These are phyloP conservation scores for Metarhizium rileyi DNA, from an alignment of 2,329 filamentous ascomycete genomes.

Conservation along the genomic window DNA sequence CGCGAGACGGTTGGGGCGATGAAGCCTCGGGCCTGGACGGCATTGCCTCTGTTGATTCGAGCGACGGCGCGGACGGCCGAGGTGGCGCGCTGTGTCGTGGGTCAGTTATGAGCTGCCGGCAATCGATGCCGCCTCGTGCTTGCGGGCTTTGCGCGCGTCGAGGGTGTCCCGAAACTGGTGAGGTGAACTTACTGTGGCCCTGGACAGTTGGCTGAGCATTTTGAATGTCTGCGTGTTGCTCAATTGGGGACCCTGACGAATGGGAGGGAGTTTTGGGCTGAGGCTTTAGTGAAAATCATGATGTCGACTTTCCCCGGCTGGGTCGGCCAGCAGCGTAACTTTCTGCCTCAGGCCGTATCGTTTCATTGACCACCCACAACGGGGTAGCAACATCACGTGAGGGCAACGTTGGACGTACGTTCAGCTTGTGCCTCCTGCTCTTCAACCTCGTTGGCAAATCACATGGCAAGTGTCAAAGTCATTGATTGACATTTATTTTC, in stretches of 20 bases:
- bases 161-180: background rate
- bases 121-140: background rate
- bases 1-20: conserved; percentile 51
- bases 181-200: conserved; percentile 41
- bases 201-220: conserved; percentile 47
- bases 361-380: background rate
- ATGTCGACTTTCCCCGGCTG: conserved; percentile 22
- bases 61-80: conserved; percentile 39
- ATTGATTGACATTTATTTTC: too few species aligned
- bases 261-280: conserved; percentile 23
- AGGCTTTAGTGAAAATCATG: conserved; percentile 38
- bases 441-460: too few species aligned
- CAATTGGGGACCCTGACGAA: conserved; percentile 31
- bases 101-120: background rate
- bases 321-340: conserved; percentile 11
- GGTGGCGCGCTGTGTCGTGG: conserved; percentile 36
- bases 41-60: conserved; percentile 30
- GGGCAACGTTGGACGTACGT: too few species aligned
- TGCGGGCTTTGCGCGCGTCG: background rate
- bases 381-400: background rate
- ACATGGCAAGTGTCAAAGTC: too few species aligned
- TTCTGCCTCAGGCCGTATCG: conserved; percentile 18
- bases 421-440: too few species aligned
- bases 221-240: conserved; percentile 37
- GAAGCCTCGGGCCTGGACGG: conserved; percentile 44